Evolutionary conservation across 495 filamentous ascomycete species (phyloP), one percentile per base, ranked within the genome.

Genomic region (Xylaria venustula): DNA sequence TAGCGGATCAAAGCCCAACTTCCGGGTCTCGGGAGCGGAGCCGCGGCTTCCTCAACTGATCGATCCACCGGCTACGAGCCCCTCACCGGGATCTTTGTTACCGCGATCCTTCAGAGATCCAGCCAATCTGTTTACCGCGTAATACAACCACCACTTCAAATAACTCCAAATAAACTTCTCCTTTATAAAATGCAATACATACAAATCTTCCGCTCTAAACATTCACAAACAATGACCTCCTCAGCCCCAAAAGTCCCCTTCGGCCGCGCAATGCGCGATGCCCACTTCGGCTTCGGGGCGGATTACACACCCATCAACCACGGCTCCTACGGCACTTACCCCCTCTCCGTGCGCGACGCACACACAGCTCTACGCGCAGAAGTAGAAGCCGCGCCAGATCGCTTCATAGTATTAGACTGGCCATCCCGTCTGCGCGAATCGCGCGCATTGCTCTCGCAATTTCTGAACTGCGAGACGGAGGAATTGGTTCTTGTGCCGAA

Each of bases 401-500:
- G 64, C 5, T 76, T 73, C 69, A 68, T 90, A 54, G 81, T 85
- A 15, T 79, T 80, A 37, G 73, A 78, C 1, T 85, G 84, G 64
- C 78, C 85, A 0, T 34, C 68, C 5, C 71, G 81, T 15, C 79
- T 94, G 0, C 77, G 81, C 47, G 61, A 76, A n/a, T 81, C 87
- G 7, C 87, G 91, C 7, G 64, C 53, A 1, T 79, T 80, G 1
- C 69, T 91, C 14, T 86, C 90, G 0, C 60, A 74, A 1, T 52
- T 86, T 36, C 75, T 95, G 15, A 73, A 85, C 53, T 81, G 79
- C 7, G 80, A 82, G 7, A 64, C 71, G 7, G 72, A 83, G 2
- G 86, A 88, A 45, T 74, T 88, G 32, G 89, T 93, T 0, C 85
- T 91, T 57, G 85, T 92, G 17, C 82, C 86, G 11, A 95, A 95